These are phyloP conservation scores for Hypocreales sp. DNA, from an alignment of 2,329 filamentous ascomycete genomes.

Conservation along the genomic window DNA sequence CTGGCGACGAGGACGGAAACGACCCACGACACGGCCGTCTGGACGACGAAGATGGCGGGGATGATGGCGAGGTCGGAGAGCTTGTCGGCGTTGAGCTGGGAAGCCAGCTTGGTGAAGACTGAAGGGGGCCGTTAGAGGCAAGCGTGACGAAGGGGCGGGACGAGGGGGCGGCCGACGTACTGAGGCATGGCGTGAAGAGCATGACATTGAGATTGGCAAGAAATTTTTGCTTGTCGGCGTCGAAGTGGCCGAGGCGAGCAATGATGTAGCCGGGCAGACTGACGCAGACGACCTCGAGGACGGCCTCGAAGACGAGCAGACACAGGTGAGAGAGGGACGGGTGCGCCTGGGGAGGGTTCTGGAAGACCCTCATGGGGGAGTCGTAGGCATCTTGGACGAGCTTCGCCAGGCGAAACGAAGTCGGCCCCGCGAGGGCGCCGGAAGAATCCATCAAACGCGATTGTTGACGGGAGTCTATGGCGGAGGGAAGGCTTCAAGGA, in stretches of 20 bases:
- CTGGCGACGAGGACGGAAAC: slow-evolving; percentile 58
- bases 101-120: slow-evolving; percentile 96
- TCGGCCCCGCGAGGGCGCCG: slow-evolving; percentile 22
- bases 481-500: too few species aligned
- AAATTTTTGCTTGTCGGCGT: slow-evolving; percentile 92
- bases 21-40: slow-evolving; percentile 73
- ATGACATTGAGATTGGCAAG: slow-evolving; percentile 91
- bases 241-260: slow-evolving; percentile 80
- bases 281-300: slow-evolving; percentile 89
- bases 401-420: slow-evolving; percentile 27
- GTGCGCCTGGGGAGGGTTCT: slow-evolving; percentile 34
- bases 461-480: neutral
- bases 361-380: slow-evolving; percentile 23
- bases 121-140: neutral
- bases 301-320: slow-evolving; percentile 83
- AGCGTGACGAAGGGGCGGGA: neutral
- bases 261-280: slow-evolving; percentile 88
- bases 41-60: slow-evolving; percentile 80
- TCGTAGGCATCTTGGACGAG: slow-evolving; percentile 23
- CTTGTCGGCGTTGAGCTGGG: slow-evolving; percentile 83
- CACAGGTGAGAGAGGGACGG: slow-evolving; percentile 54
- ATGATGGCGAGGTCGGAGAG: slow-evolving; percentile 84
- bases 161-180: slow-evolving; percentile 37
- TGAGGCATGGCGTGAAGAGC: slow-evolving; percentile 92
- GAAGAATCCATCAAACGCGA: slow-evolving; percentile 18